phyloP scores from a whole-genome alignment of 192 early-diverging fungal species.

The Coemansia sp. region DNA sequence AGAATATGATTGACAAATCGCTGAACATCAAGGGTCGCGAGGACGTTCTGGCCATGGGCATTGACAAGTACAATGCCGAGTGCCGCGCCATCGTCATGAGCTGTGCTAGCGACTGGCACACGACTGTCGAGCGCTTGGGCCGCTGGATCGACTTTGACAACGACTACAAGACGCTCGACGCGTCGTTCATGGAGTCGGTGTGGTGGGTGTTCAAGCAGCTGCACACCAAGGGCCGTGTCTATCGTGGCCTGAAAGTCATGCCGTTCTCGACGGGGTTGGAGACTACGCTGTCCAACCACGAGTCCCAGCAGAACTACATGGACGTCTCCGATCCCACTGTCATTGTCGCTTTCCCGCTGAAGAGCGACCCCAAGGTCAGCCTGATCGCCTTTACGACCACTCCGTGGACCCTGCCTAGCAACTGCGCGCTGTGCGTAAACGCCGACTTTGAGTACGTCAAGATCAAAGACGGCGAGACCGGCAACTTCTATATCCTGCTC shows the following conservation, averaged over 20 bases:
- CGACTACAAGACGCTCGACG: constrained; percentile 98
- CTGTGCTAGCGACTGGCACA: constrained; percentile 89
- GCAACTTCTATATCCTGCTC: constrained; percentile 80
- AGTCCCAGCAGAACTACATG: constrained; percentile 95
- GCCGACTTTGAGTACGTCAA: constrained; percentile 94
- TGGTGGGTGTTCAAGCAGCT: constrained; percentile 99
- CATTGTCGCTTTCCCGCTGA: constrained; percentile 91
- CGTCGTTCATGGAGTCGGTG: constrained; percentile 95
- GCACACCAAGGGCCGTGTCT: constrained; percentile 91
- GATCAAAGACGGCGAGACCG: constrained; percentile 85
- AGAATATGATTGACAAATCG: constrained; percentile 95
- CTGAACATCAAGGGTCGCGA: constrained; percentile 69
- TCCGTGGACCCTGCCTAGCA: constrained; percentile 97
- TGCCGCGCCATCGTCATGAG: constrained; percentile 97
- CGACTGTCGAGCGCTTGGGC: constrained; percentile 91
- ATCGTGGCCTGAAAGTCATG: constrained; percentile 92
- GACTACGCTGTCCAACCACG: constrained; percentile 97
- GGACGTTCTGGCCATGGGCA: constrained; percentile 91
- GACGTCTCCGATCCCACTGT: constrained; percentile 95
- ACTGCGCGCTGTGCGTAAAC: constrained; percentile 91
- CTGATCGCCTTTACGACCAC: constrained; percentile 99
- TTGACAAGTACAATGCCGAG: constrained; percentile 95
- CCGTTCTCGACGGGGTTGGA: constrained; percentile 91
- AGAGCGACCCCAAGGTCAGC: constrained; percentile 69
- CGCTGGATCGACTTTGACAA: constrained; percentile 99